Conservation (phyloP, 208 protist species). For the Trichomonas gallinae region DNA sequence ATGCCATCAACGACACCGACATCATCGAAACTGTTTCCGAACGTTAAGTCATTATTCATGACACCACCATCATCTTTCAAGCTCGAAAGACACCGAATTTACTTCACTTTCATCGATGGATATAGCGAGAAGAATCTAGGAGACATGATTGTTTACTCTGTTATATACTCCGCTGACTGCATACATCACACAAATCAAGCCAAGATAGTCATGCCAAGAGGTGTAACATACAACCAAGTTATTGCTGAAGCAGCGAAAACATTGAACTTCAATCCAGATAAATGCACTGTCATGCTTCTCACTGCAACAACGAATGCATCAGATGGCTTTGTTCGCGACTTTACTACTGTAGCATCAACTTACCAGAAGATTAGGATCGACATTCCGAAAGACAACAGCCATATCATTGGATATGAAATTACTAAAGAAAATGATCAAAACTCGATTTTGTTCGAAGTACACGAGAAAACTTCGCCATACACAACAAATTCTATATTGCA, state of each 20-base stretch:
- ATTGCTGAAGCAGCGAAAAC: background rate
- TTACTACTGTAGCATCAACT: background rate
- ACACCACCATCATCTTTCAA: background rate
- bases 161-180: background rate
- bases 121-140: background rate
- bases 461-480: too few species aligned
- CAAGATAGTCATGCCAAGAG: background rate
- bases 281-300: background rate
- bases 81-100: background rate
- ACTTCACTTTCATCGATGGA: background rate
- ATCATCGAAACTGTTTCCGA: background rate
- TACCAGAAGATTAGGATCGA: background rate
- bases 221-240: background rate
- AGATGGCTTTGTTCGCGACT: background rate
- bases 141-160: background rate
- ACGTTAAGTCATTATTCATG: background rate
- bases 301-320: background rate
- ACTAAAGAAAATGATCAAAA: background rate
- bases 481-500: too few species aligned
- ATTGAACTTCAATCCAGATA: background rate
- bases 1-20: background rate
- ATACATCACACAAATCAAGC: background rate
- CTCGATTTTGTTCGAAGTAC: too few species aligned
- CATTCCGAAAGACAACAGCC: background rate
- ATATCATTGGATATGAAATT: background rate